Base-by-base conservation (phyloP, 495 filamentous ascomycete genomes). In the Aspergillus hancockii region DNA sequence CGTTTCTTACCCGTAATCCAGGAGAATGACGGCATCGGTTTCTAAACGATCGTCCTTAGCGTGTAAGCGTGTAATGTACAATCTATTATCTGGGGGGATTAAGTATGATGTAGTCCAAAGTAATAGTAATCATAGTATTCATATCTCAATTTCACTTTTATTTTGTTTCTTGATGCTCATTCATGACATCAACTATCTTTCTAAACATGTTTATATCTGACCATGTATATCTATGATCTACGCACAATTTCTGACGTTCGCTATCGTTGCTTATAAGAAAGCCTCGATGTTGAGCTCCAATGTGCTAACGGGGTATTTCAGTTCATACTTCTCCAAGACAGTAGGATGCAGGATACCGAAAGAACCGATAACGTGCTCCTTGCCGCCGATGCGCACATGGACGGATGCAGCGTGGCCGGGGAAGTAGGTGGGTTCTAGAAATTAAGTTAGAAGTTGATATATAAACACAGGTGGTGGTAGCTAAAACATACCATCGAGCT, bases 291-390 rank as follows among this genome's bases (percentile, higher is more conserved):
- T 94, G 59, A 99, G 78, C 80, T 98, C 95, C 66, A 99, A 73
- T n/a, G 90, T 90, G 76, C 91, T 97, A 71, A 94, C 90, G 43
- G 94, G 94, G 77, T 93, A 92, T 83, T 83, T 91, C 61, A 99
- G 79, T 62, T 97, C 94, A 70, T 92, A 99, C 62, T 93, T 93
- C 71, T 95, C 90, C 64, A 98, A 76, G 52, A 97, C 95, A 7
- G 85, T 89, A 6, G 94, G 94, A 71, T 98, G 94, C 64, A 97
- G 75, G 63, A 98, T 93, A 64, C 94, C 94, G 70, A 99, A 93
- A 64, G 86, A 81, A 62, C 94, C 94, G 70, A 99, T 89, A 16
- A 84, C 77, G 47, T 79, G 75, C 47, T 87, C 81, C 77, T 89
- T 87, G 32, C 87, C 90, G 41, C 74, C 83, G 14, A 94, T 74